Conservation (phyloP, 345 rosid species). For the Eucalyptus viminalis region DNA sequence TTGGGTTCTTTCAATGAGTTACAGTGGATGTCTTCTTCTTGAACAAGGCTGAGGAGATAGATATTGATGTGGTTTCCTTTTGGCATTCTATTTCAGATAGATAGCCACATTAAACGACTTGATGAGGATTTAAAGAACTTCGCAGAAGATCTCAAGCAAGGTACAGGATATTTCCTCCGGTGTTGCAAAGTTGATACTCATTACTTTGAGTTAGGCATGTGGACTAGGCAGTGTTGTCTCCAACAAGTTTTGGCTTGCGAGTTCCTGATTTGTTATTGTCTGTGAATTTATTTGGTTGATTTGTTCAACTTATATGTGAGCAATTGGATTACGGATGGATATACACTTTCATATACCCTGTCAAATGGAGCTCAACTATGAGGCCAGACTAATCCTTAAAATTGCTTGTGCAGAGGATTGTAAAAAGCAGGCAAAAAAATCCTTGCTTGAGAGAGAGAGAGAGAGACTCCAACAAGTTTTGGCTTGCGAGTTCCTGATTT, state of each 20-base stretch:
- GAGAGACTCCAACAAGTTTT: background rate
- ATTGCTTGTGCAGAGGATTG: background rate
- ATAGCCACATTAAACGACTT: slow-evolving; percentile 85
- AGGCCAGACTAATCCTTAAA: background rate
- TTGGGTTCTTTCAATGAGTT: background rate
- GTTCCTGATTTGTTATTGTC: background rate
- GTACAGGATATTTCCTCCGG: slow-evolving; percentile 12
- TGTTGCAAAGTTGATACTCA: background rate
- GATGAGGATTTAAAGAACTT: slow-evolving; percentile 92
- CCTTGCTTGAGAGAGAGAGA: background rate
- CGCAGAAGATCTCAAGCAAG: slow-evolving; percentile 92
- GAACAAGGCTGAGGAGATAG: background rate
- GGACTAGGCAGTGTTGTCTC: background rate
- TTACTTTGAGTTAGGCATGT: background rate
- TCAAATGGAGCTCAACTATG: background rate
- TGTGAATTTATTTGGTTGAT: background rate
- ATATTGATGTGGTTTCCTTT: background rate
- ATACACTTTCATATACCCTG: background rate
- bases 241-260: background rate
- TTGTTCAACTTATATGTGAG: background rate
- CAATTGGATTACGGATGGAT: background rate
- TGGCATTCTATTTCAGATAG: slow-evolving; percentile 42
- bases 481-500: background rate
- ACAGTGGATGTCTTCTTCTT: background rate
- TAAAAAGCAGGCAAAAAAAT: background rate